Percentiles rank a stretch among this genome's conserved stretches.
phyloP scores from a whole-genome alignment of 352 stramenopile species.

The Lagenidium giganteum region DNA sequence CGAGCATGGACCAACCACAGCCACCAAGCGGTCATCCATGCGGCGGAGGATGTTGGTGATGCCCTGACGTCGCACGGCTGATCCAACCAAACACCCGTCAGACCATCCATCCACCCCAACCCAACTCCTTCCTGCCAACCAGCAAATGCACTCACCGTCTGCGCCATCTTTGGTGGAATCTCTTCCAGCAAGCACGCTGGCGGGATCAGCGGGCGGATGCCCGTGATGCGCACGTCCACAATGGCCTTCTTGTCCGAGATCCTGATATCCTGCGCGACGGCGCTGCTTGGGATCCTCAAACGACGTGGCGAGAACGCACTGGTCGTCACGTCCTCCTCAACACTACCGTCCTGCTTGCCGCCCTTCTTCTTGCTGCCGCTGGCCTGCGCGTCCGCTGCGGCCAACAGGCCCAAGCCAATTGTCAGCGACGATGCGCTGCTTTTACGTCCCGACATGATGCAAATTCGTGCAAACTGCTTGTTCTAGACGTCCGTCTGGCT shows the following conservation, averaged over 20 bases:
- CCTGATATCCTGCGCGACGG: slow-evolving; percentile 72
- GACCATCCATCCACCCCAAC: too few species aligned
- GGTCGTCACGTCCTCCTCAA: too few species aligned
- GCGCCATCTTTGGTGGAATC: slow-evolving; percentile 76
- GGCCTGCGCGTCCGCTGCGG: slow-evolving; percentile 59
- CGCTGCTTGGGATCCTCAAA: slow-evolving; percentile 56
- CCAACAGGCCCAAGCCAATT: slow-evolving; percentile 58
- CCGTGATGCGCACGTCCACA: slow-evolving; percentile 83
- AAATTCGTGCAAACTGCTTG: too few species aligned
- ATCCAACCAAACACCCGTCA: too few species aligned
- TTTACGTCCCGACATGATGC: too few species aligned
- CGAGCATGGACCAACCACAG: slow-evolving; percentile 85
- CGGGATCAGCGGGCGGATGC: slow-evolving; percentile 83
- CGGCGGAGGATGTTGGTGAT: slow-evolving; percentile 71
- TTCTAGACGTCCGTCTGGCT: too few species aligned
- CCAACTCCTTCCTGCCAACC: too few species aligned
- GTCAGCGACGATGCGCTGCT: slow-evolving; percentile 63
- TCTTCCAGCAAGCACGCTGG: slow-evolving; percentile 81
- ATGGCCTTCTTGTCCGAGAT: slow-evolving; percentile 84
- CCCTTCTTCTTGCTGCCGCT: slow-evolving; percentile 9
- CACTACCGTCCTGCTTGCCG: slow-evolving; percentile 9
- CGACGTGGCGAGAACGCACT: slow-evolving; percentile 21
- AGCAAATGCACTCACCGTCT: slow-evolving; percentile 51
- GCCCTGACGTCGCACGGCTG: slow-evolving; percentile 62
- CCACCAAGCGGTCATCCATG: slow-evolving; percentile 79